These are phyloP conservation scores for Blastobotrys aristatus DNA, from an alignment of 1,139 yeast species.

Conservation along the genomic window DNA sequence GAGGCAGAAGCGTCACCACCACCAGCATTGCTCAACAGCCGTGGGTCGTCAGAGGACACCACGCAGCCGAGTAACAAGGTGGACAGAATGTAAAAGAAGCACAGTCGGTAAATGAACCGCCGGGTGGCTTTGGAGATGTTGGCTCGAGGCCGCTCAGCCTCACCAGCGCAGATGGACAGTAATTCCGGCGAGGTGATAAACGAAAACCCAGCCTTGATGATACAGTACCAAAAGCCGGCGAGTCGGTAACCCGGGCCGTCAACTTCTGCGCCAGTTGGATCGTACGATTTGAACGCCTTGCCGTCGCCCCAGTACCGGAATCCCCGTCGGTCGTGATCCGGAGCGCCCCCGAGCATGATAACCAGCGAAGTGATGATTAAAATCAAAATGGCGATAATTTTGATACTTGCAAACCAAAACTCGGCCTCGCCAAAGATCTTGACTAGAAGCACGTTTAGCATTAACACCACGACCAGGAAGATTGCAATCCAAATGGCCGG, in stretches of 20 bases:
- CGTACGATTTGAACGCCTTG: conserved; percentile 44
- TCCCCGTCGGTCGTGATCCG: conserved; percentile 58
- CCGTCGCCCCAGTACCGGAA: conserved; percentile 56
- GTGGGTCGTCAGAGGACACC: conserved; percentile 54
- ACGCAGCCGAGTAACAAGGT: conserved; percentile 54
- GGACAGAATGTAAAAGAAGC: conserved; percentile 57
- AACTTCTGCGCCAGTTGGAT: not conserved
- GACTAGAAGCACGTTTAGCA: conserved; percentile 63
- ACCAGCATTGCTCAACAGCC: conserved; percentile 44
- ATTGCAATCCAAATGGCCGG: conserved; percentile 65
- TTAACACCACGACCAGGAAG: conserved; percentile 51
- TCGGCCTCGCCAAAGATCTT: conserved; percentile 71
- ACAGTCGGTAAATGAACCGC: conserved; percentile 68
- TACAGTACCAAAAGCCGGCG: conserved; percentile 77
- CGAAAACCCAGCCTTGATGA: conserved; percentile 85
- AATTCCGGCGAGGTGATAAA: conserved; percentile 73
- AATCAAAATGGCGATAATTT: conserved; percentile 55
- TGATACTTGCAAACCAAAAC: conserved; percentile 51
- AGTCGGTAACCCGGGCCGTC: conserved; percentile 42
- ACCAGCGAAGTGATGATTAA: conserved; percentile 60
- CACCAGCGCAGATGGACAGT: conserved; percentile 81
- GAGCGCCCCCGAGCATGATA: conserved; percentile 65
- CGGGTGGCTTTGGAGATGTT: conserved; percentile 64
- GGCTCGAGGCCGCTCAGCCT: conserved; percentile 67
- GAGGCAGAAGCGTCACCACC: conserved; percentile 53